phyloP scores from a whole-genome alignment of 805 yeast species.

The Saccharomycopsis javanensis region DNA sequence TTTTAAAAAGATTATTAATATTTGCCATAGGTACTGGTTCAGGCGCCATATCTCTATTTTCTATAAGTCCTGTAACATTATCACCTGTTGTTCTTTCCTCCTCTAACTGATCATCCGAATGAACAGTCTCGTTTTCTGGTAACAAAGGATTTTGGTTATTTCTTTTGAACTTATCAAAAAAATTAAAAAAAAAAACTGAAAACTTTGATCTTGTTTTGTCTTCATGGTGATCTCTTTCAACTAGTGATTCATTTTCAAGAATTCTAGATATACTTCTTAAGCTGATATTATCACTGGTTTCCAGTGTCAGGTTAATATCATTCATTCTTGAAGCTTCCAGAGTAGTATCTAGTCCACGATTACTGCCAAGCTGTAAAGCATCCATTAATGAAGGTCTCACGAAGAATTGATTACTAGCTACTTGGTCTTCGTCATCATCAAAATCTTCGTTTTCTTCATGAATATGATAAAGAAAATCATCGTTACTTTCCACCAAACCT shows the following conservation, averaged over 20 bases:
- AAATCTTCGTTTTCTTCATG: constrained; percentile 8
- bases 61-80: background rate
- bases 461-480: constrained; percentile 4
- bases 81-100: background rate
- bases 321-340: background rate
- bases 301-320: background rate
- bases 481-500: background rate
- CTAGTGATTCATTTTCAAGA: background rate
- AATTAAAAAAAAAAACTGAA: background rate
- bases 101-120: background rate
- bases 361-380: constrained; percentile 27
- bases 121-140: background rate
- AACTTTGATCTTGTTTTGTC: background rate
- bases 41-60: background rate
- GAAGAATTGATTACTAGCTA: constrained; percentile 7
- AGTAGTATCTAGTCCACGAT: constrained; percentile 9
- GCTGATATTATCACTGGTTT: background rate
- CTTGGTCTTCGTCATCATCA: constrained; percentile 1
- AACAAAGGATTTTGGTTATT: background rate
- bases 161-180: background rate
- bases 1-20: background rate
- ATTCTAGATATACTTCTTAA: background rate
- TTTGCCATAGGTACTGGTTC: background rate
- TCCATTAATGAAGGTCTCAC: constrained; percentile 30
- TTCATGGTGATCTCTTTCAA: background rate